Evolutionary conservation across 192 early-diverging fungal genomes (phyloP), one percentile per base, ranked within the genome.

Genomic region (Coemansia sp.): DNA sequence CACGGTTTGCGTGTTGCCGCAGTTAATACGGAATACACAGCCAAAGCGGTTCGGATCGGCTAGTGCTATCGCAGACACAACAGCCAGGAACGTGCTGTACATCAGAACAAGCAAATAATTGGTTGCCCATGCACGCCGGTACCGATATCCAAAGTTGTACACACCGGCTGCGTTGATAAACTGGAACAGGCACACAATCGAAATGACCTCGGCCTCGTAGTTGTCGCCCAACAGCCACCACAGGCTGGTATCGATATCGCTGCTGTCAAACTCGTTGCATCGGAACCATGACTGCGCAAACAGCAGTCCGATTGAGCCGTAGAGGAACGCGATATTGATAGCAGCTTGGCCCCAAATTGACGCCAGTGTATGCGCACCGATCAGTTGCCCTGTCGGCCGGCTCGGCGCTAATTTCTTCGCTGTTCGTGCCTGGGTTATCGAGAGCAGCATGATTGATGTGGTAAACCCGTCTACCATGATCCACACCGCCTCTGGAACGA

Each of bases 181-280:
- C 64, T 91, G 88, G 81, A 84, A 89, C 29, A 82, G 77, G 31
- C 72, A 73, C 4, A 92, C 60, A 16, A 90, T 65, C n/a, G 84
- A 77, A 22, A 87, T 62, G 3, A 83, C 71, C 31, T 67, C 69
- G 5, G 84, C 82, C 77, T 92, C 89, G 68, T 79, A 92, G 67
- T 90, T 92, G 64, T 92, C 90, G 25, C 82, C 88, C 16, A 92
- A 69, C 26, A 90, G 72, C 89, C 89, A 70, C 90, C 90, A 92
- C 56, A 84, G 65, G 31, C 83, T 65, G 35, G 85, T 68, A 55
- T 91, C 84, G n/a, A 80, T 70, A 27, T 81, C 61, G n/a, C 78
- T 62, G 10, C 75, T 75, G 56, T 87, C 84, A 19, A 53, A 54
- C 39, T 73, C 65, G 57, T 73, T 53, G 55, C 71, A 73, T 8